Conservation (phyloP, 192 early-diverging fungal species). For the Coemansia asiatica region DNA sequence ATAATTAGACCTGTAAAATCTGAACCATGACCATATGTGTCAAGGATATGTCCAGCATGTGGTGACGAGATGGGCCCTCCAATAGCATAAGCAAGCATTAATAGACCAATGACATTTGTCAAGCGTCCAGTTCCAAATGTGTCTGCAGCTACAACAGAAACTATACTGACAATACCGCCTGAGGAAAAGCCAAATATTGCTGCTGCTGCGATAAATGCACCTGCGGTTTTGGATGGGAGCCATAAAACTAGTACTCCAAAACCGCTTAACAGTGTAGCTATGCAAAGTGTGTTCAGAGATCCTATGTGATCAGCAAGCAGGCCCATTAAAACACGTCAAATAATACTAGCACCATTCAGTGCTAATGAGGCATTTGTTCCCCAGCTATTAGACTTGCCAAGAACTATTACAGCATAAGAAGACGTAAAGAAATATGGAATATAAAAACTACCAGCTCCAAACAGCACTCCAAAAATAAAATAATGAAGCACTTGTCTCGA, state of each 20-base stretch:
- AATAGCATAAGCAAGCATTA: not conserved
- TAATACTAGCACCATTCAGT: slow-evolving; percentile 32
- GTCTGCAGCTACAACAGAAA: slow-evolving; percentile 35
- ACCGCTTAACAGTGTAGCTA: slow-evolving; percentile 16
- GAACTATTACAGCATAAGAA: too few species aligned
- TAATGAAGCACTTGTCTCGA: slow-evolving; percentile 43
- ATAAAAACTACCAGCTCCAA: too few species aligned
- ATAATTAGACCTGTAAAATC: not conserved
- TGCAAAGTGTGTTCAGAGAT: slow-evolving; percentile 19
- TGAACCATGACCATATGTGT: not conserved
- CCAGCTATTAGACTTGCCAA: too few species aligned
- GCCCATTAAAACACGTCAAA: slow-evolving; percentile 30
- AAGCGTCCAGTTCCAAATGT: slow-evolving; percentile 32
- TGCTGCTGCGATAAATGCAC: slow-evolving; percentile 23
- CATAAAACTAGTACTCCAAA: slow-evolving; percentile 36
- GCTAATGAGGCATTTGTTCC: slow-evolving; percentile 20
- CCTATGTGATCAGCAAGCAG: slow-evolving; percentile 28
- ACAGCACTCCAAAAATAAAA: slow-evolving; percentile 23
- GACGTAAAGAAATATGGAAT: too few species aligned
- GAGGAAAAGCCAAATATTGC: slow-evolving; percentile 38
- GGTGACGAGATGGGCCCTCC: not conserved
- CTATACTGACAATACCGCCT: slow-evolving; percentile 29
- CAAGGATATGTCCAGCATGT: not conserved
- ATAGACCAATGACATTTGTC: slow-evolving; percentile 30
- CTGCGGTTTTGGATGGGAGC: slow-evolving; percentile 27